Percentiles rank a stretch among this genome's conserved stretches.
These are phyloP conservation scores for Phyllosticta citrichinensis DNA, from an alignment of 2,329 filamentous ascomycete species.

Conservation along the genomic window DNA sequence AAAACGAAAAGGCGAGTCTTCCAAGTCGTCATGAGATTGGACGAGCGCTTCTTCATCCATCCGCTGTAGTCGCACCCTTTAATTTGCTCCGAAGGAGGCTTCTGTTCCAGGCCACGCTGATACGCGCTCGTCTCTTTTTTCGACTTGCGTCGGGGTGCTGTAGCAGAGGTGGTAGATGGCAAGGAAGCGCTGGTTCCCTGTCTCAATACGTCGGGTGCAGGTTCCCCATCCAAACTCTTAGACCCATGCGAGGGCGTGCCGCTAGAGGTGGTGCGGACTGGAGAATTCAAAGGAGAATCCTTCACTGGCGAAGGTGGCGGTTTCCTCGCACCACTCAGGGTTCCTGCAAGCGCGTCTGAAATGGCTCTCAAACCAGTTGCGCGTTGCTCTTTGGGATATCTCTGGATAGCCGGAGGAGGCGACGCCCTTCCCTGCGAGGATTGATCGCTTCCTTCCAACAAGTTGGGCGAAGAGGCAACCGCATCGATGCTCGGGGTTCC, in stretches of 20 bases:
- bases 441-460: conserved; percentile 35
- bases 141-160: conserved; percentile 42
- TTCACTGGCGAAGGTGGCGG: conserved; percentile 35
- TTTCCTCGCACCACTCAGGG: conserved; percentile 25
- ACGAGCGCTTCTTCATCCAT: conserved; percentile 99
- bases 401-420: conserved; percentile 29
- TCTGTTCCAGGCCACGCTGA: conserved; percentile 72
- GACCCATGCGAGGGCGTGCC: conserved; percentile 49
- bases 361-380: conserved; percentile 69
- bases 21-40: conserved; percentile 94
- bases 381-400: conserved; percentile 29
- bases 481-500: conserved; percentile 37
- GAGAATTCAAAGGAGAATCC: conserved; percentile 49
- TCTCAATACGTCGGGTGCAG: conserved; percentile 5
- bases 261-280: conserved; percentile 66
- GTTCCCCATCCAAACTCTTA: conserved; percentile 68
- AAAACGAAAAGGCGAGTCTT: conserved; percentile 94
- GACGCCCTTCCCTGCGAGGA: conserved; percentile 39
- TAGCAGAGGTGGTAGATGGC: conserved; percentile 29
- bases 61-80: conserved; percentile 82
- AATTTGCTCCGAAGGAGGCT: conserved; percentile 74
- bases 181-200: conserved; percentile 32
- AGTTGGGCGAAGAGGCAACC: conserved; percentile 29
- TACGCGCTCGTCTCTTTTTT: conserved; percentile 97
- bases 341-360: conserved; percentile 58